phyloP scores from a whole-genome alignment of 2,329 filamentous ascomycete species.

The Aspergillus costaricaensis region DNA sequence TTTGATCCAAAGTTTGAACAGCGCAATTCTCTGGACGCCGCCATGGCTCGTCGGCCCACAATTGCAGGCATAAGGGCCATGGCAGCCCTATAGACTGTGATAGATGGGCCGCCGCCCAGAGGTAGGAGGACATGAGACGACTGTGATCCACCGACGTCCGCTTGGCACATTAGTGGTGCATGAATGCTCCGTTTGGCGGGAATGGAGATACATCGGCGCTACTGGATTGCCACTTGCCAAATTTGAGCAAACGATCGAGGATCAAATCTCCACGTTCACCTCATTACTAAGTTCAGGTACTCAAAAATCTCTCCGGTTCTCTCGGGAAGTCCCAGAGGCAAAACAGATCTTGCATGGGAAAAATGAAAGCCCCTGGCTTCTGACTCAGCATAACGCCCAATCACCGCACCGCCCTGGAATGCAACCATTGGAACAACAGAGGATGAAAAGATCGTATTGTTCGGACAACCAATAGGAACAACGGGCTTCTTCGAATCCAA shows the following conservation, averaged over 20 bases:
- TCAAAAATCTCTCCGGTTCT: neutral
- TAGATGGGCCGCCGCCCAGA: neutral
- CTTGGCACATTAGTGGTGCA: neutral
- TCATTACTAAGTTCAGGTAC: neutral
- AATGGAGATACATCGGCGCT: neutral
- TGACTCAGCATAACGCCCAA: neutral
- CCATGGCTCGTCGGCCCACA: constrained; percentile 3
- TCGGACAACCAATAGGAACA: neutral
- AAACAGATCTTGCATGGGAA: neutral
- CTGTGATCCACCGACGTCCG: neutral
- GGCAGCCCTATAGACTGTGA: neutral
- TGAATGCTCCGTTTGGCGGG: neutral
- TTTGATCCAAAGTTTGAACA: neutral
- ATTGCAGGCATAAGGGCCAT: neutral
- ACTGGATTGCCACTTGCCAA: constrained; percentile 3
- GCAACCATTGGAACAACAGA: neutral
- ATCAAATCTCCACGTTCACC: neutral
- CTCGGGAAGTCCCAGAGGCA: neutral
- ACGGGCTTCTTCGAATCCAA: neutral
- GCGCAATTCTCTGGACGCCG: neutral
- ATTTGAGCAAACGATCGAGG: neutral
- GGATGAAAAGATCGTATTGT: neutral
- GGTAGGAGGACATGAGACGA: neutral
- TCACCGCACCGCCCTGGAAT: neutral
- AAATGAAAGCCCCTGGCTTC: neutral